These are phyloP conservation scores for Sphaerostilbella broomeana DNA, from an alignment of 2,329 filamentous ascomycete genomes.

Conservation along the genomic window DNA sequence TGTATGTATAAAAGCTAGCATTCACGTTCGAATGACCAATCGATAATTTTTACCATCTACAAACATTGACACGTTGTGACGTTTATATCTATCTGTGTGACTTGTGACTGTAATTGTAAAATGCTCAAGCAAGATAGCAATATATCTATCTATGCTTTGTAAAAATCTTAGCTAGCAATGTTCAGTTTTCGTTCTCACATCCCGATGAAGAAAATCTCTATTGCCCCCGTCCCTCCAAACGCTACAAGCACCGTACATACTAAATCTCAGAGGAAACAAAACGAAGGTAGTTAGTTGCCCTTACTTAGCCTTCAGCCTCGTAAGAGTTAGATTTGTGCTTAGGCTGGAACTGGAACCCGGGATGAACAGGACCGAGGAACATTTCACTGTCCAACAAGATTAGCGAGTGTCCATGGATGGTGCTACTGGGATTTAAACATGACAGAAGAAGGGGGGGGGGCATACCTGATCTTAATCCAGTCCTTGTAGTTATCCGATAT, in stretches of 20 bases:
- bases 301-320: constrained; percentile 63
- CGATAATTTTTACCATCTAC: background rate
- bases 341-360: constrained; percentile 87
- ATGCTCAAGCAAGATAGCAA: background rate
- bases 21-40: background rate
- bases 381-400: constrained; percentile 63
- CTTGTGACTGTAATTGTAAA: background rate
- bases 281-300: background rate
- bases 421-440: background rate
- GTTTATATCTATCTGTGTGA: background rate
- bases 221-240: too few relatives aligned
- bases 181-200: too few relatives aligned
- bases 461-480: constrained; percentile 97
- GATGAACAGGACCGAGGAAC: constrained; percentile 88
- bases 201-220: too few relatives aligned
- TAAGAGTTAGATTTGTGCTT: constrained; percentile 97
- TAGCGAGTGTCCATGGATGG: background rate
- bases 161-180: too few relatives aligned
- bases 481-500: constrained; percentile 88
- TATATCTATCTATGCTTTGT: too few relatives aligned
- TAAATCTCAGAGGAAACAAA: background rate
- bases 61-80: background rate
- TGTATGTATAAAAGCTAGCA: constrained; percentile 1
- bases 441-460: background rate
- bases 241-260: background rate